Evolutionary conservation across 2,329 filamentous ascomycete genomes (phyloP).

Genomic region (Zymoseptoria passerinii): DNA sequence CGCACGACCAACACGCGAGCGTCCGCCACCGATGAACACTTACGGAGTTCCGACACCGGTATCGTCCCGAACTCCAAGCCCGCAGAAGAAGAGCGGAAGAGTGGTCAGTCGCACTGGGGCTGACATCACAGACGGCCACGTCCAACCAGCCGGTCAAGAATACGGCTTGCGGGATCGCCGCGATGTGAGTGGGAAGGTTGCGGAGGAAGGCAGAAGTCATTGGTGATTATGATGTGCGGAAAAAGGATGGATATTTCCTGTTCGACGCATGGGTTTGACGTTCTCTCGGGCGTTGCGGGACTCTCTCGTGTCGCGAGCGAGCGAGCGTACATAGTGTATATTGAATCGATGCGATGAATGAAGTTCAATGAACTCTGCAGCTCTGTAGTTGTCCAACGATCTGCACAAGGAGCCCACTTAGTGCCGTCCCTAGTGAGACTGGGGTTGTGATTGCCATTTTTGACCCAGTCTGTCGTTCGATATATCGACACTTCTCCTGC

Average conservation of each 20-base stretch:
- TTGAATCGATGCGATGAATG: not conserved
- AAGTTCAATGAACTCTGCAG: not conserved
- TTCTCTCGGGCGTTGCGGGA: not conserved
- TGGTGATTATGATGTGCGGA: not conserved
- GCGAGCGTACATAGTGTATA: not conserved
- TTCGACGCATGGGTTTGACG: not conserved
- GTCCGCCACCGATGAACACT: slow-evolving; percentile 1
- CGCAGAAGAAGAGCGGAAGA: slow-evolving; percentile 23
- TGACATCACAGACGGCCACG: slow-evolving; percentile 35
- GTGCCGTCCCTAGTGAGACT: not conserved
- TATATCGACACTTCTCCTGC: too few relatives aligned
- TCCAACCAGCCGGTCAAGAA: slow-evolving; percentile 23
- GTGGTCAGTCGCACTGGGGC: slow-evolving; percentile 42
- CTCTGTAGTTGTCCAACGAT: not conserved
- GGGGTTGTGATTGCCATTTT: not conserved
- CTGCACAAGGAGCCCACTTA: not conserved
- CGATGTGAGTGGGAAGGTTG: slow-evolving; percentile 65
- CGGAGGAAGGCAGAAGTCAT: slow-evolving; percentile 57
- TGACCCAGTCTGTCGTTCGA: too few relatives aligned
- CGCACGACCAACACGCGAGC: not conserved
- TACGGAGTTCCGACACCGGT: slow-evolving; percentile 13
- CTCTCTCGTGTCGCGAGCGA: not conserved
- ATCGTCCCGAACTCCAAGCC: slow-evolving; percentile 12
- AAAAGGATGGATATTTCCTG: not conserved
- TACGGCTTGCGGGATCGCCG: slow-evolving; percentile 37